Conservation (phyloP, 179 eudicot species). For the Camellia oleifera region DNA sequence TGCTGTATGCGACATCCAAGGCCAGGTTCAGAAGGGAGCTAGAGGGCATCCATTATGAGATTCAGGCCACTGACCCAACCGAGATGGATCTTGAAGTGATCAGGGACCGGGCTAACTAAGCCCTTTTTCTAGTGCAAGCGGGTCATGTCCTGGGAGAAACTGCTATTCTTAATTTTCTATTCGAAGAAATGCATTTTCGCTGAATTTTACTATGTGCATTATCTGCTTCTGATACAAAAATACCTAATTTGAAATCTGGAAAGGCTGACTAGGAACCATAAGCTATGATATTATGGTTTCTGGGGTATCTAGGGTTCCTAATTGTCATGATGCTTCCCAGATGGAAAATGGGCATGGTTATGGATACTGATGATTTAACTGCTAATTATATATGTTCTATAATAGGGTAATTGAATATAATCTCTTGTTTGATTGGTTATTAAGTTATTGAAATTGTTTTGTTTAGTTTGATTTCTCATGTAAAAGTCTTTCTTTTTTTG, state of each 20-base stretch:
- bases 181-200: neutral
- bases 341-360: conserved; percentile 17
- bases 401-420: neutral
- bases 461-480: too few species aligned
- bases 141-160: neutral
- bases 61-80: too few species aligned
- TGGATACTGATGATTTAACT: conserved; percentile 7
- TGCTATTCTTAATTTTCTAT: neutral
- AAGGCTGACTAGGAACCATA: conserved; percentile 25
- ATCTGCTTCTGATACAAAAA: conserved; percentile 19
- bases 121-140: neutral
- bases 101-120: too few species aligned
- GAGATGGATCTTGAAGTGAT: too few species aligned
- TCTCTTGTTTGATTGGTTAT: too few species aligned
- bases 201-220: conserved; percentile 2
- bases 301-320: conserved; percentile 24
- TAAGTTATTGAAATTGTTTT: too few species aligned
- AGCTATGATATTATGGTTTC: neutral
- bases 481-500: too few species aligned
- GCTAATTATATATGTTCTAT: neutral
- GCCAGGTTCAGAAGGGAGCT: too few species aligned
- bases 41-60: too few species aligned
- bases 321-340: conserved; percentile 36
- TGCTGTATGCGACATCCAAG: too few species aligned
- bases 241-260: conserved; percentile 25